phyloP scores from a whole-genome alignment of 23 red algal species.

The Chondrus crispus region DNA sequence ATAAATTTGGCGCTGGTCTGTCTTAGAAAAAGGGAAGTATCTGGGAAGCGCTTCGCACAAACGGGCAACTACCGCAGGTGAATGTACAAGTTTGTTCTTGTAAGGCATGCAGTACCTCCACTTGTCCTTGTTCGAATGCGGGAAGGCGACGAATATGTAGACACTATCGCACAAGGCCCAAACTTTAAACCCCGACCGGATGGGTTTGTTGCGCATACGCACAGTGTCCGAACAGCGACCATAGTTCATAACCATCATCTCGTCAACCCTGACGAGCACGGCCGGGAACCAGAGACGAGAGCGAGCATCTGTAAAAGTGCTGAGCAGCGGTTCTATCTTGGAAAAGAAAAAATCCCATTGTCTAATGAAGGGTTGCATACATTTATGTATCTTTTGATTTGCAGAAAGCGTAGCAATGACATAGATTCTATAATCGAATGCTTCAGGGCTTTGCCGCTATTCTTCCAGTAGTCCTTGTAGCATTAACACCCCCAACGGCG shows the following conservation, averaged over 20 bases:
- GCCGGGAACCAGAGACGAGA: not conserved
- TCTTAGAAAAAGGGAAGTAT: no score
- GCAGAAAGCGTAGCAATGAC: not conserved
- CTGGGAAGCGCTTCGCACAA: not conserved
- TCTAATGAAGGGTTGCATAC: not conserved
- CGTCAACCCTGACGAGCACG: not conserved
- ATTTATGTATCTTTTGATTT: not conserved
- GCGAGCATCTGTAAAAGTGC: not conserved
- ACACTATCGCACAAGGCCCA: not conserved
- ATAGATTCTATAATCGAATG: not conserved
- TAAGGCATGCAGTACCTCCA: not conserved
- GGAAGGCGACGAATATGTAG: not conserved
- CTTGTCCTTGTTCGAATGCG: not conserved
- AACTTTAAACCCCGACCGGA: not conserved
- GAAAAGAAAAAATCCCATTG: not conserved
- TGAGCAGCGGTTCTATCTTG: not conserved
- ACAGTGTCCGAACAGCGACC: not conserved
- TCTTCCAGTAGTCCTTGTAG: not conserved
- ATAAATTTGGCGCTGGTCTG: no score
- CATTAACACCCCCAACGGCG: no score
- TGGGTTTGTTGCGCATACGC: not conserved
- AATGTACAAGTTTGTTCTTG: not conserved
- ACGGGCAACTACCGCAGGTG: not conserved
- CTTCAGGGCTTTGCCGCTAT: not conserved
- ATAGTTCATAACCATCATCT: conserved; percentile 30